Evolutionary conservation across 345 rosid genomes (phyloP).

Genomic region (Eucalyptus caleyi): DNA sequence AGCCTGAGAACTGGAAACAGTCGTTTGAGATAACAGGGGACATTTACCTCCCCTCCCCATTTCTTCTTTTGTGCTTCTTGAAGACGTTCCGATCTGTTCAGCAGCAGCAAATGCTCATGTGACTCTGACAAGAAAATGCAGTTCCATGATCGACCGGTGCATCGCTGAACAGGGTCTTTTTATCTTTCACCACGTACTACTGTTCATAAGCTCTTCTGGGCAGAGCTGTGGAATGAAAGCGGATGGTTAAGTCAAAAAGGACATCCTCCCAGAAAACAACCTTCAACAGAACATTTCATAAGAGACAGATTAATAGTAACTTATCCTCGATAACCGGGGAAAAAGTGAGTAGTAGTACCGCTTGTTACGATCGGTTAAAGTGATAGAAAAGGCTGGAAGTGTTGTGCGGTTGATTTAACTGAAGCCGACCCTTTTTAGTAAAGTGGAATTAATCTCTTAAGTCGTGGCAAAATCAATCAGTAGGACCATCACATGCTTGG

Average conservation of each 20-base stretch:
- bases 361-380: background rate
- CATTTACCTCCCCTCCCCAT: background rate
- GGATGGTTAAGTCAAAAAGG: background rate
- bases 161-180: background rate
- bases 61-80: background rate
- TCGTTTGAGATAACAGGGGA: background rate
- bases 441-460: background rate
- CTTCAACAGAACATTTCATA: background rate
- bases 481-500: constrained; percentile 24
- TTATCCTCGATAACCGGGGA: background rate
- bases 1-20: background rate
- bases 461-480: constrained; percentile 16
- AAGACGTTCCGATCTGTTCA: background rate
- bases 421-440: background rate
- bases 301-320: background rate
- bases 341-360: background rate
- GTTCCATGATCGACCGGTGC: background rate
- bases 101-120: background rate
- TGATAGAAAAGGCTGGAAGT: background rate
- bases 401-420: background rate
- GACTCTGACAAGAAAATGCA: background rate
- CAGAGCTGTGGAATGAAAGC: background rate
- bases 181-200: background rate
- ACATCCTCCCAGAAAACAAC: background rate
- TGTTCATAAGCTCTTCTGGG: background rate